These are phyloP conservation scores for Barnettozyma sucrosica DNA, from an alignment of 805 yeast genomes.

Conservation along the genomic window DNA sequence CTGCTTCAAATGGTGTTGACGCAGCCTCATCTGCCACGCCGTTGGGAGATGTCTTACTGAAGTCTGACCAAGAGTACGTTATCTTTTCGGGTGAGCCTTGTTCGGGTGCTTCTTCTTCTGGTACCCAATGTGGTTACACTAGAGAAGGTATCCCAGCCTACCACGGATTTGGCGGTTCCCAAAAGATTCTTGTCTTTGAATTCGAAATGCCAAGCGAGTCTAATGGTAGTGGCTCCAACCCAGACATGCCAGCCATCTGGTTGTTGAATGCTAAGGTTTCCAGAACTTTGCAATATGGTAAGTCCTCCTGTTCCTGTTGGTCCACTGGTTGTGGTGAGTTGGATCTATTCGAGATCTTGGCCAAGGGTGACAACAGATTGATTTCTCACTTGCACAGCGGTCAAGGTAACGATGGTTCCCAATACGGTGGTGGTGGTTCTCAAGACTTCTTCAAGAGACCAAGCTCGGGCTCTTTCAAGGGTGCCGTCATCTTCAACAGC, in stretches of 20 bases:
- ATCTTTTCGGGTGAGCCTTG: constrained; percentile 74
- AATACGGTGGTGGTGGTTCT: constrained; percentile 81
- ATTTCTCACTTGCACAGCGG: constrained; percentile 80
- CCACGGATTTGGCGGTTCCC: constrained; percentile 84
- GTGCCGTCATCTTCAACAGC: constrained; percentile 76
- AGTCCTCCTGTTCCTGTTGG: constrained; percentile 90
- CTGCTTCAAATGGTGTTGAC: constrained; percentile 69
- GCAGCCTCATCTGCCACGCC: constrained; percentile 67
- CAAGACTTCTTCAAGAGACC: constrained; percentile 89
- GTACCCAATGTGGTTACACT: constrained; percentile 71
- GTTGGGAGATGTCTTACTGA: constrained; percentile 60
- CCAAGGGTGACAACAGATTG: constrained; percentile 68
- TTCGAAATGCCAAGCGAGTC: constrained; percentile 82
- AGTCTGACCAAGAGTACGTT: constrained; percentile 72
- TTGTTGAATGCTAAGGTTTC: constrained; percentile 92
- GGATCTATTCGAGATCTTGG: constrained; percentile 86
- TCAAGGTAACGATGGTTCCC: constrained; percentile 56
- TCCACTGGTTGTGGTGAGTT: constrained; percentile 95
- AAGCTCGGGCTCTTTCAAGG: constrained; percentile 67
- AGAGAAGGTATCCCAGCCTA: constrained; percentile 85
- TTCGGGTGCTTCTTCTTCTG: constrained; percentile 30
- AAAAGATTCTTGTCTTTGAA: constrained; percentile 88
- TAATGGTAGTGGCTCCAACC: constrained; percentile 46
- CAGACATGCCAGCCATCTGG: constrained; percentile 99
- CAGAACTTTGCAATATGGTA: constrained; percentile 93